phyloP scores from a whole-genome alignment of 2,329 filamentous ascomycete genomes.

The Cladosporium colombiae region DNA sequence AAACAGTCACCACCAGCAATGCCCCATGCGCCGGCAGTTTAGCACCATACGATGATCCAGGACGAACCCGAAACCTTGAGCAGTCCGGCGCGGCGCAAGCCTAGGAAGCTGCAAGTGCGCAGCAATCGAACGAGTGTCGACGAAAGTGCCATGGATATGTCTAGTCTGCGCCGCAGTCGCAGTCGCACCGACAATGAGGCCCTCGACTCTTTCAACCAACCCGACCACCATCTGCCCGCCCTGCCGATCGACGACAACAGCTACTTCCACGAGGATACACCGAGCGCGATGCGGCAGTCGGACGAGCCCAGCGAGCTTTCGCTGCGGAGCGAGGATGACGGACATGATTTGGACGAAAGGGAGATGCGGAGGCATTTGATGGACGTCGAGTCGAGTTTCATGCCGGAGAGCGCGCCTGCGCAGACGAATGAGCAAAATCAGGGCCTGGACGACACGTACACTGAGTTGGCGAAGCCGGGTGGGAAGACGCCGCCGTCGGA shows the following conservation, averaged over 20 bases:
- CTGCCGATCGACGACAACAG: constrained; percentile 44
- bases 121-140: constrained; percentile 23
- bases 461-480: constrained; percentile 35
- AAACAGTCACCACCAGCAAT: background rate
- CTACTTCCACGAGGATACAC: constrained; percentile 35
- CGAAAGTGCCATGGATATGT: constrained; percentile 18
- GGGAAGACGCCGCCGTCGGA: background rate
- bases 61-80: constrained; percentile 12
- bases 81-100: constrained; percentile 23
- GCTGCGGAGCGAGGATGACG: constrained; percentile 38
- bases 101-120: constrained; percentile 26
- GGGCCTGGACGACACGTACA: constrained; percentile 50
- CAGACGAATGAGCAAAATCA: constrained; percentile 28
- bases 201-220: constrained; percentile 21
- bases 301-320: constrained; percentile 34
- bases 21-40: constrained; percentile 4
- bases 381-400: constrained; percentile 65
- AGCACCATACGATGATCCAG: constrained; percentile 8
- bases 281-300: constrained; percentile 18
- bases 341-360: constrained; percentile 51
- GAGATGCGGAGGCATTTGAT: constrained; percentile 62
- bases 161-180: constrained; percentile 4
- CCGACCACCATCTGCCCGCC: constrained; percentile 40
- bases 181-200: constrained; percentile 2
- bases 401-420: constrained; percentile 54